Conservation (phyloP, 2,329 filamentous ascomycete species). For the Arthrobotrys conoides region DNA sequence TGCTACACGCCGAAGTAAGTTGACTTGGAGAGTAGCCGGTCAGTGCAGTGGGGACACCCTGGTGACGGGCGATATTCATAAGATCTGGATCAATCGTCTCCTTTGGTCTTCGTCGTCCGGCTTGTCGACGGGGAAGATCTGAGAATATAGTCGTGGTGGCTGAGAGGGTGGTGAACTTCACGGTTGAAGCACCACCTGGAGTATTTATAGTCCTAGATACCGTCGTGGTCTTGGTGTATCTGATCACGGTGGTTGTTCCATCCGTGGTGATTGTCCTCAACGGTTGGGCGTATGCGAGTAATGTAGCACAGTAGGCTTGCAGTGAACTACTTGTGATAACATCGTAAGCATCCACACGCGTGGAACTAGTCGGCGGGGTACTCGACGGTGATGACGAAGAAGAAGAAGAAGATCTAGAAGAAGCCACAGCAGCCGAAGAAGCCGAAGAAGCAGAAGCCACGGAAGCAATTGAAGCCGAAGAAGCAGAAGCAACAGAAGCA, state of each 20-base stretch:
- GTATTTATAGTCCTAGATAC: too few relatives aligned
- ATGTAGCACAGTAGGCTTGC: background rate
- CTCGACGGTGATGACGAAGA: background rate
- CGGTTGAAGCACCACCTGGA: too few relatives aligned
- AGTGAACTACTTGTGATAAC: background rate
- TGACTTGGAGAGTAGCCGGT: background rate
- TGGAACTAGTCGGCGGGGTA: background rate
- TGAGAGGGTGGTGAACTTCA: too few relatives aligned
- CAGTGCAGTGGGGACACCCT: too few relatives aligned
- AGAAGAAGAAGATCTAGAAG: background rate
- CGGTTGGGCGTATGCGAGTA: background rate
- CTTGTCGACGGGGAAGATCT: too few relatives aligned
- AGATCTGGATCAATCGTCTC: too few relatives aligned
- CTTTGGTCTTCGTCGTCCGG: too few relatives aligned
- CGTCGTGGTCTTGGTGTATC: too few relatives aligned
- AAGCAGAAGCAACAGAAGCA: background rate
- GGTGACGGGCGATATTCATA: too few relatives aligned
- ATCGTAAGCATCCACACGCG: background rate
- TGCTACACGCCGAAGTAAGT: background rate
- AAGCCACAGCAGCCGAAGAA: background rate
- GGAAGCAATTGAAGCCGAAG: background rate
- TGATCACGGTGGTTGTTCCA: too few relatives aligned
- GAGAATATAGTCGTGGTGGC: too few relatives aligned
- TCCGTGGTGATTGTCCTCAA: too few relatives aligned
- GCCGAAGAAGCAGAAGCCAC: background rate